A percentile compares a stretch with the other conserved stretches of the same genome.
These are phyloP conservation scores for Fusarium tuaranense DNA, from an alignment of 2,329 filamentous ascomycete genomes.

Conservation along the genomic window DNA sequence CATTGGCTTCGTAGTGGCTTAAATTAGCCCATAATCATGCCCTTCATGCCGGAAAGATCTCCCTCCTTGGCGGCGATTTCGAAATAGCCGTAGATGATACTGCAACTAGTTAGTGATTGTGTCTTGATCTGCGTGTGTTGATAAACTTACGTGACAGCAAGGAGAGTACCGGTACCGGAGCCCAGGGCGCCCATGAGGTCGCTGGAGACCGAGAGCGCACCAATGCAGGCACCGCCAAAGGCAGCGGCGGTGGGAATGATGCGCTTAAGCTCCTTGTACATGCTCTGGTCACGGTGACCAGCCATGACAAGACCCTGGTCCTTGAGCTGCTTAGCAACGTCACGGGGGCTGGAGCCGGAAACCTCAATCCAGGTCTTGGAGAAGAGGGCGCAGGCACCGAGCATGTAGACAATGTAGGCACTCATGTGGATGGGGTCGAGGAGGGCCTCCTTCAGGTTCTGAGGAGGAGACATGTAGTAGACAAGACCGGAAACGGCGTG, in stretches of 20 bases:
- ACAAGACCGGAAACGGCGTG: constrained; percentile 93
- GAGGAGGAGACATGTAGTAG: constrained; percentile 99
- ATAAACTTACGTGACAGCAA: constrained; percentile 92
- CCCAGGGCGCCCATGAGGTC: constrained; percentile 96
- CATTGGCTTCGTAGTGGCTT: constrained; percentile 28
- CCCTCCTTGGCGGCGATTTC: constrained; percentile 99
- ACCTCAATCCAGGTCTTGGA: constrained; percentile 99
- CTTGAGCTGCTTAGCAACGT: constrained; percentile 99
- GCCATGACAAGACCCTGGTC: constrained; percentile 99
- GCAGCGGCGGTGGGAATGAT: constrained; percentile 98
- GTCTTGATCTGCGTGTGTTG: not conserved
- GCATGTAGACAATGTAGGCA: constrained; percentile 97
- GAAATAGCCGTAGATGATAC: constrained; percentile 99
- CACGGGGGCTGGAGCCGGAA: constrained; percentile 94
- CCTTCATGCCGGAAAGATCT: constrained; percentile 86
- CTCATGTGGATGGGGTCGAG: constrained; percentile 97
- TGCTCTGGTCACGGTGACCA: constrained; percentile 98
- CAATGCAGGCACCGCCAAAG: constrained; percentile 99
- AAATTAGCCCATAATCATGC: constrained; percentile 76
- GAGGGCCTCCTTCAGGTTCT: constrained; percentile 97
- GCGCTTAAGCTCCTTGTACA: constrained; percentile 99
- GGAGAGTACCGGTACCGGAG: constrained; percentile 95
- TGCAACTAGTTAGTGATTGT: constrained; percentile 56
- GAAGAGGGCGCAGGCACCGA: constrained; percentile 96
- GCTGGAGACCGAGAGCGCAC: constrained; percentile 93